Evolutionary conservation across 2,329 filamentous ascomycete genomes (phyloP).

Genomic region (Rhynchosporium agropyri): DNA sequence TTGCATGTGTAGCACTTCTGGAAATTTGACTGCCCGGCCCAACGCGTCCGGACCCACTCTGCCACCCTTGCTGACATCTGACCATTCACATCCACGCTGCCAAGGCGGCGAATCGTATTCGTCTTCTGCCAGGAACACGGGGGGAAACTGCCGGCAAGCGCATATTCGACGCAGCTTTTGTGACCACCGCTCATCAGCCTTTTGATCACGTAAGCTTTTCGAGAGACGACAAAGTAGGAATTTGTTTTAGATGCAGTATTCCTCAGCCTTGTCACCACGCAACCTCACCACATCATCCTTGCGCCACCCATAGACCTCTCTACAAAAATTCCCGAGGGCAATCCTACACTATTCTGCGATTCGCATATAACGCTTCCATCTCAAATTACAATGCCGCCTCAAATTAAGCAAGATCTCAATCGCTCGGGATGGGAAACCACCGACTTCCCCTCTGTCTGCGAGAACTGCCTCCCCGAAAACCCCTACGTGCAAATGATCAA

Average conservation of each 20-base stretch:
- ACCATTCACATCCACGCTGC: background rate
- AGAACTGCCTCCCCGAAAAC: constrained; percentile 93
- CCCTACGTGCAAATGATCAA: constrained; percentile 99
- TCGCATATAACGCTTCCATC: background rate
- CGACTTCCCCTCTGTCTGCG: constrained; percentile 84
- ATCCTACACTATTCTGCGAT: background rate
- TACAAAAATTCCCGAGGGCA: background rate
- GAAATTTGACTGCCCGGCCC: constrained; percentile 1
- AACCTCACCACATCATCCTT: constrained; percentile 7
- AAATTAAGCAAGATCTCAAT: constrained; percentile 96
- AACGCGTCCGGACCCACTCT: background rate
- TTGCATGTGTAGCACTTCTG: constrained; percentile 1
- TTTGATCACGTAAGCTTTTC: too few relatives aligned
- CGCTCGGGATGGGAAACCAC: constrained; percentile 95
- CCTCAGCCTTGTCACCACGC: constrained; percentile 23
- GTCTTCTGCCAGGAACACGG: background rate
- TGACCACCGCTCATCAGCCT: too few relatives aligned
- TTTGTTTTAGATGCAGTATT: background rate
- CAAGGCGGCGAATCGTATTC: background rate
- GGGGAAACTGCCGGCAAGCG: too few relatives aligned
- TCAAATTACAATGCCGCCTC: constrained; percentile 67
- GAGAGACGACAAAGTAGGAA: too few relatives aligned
- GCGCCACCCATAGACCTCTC: background rate
- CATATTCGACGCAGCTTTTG: too few relatives aligned
- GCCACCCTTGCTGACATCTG: too few relatives aligned